These are phyloP conservation scores for Quercus bicolor DNA, from an alignment of 306 rosid species.

Conservation along the genomic window DNA sequence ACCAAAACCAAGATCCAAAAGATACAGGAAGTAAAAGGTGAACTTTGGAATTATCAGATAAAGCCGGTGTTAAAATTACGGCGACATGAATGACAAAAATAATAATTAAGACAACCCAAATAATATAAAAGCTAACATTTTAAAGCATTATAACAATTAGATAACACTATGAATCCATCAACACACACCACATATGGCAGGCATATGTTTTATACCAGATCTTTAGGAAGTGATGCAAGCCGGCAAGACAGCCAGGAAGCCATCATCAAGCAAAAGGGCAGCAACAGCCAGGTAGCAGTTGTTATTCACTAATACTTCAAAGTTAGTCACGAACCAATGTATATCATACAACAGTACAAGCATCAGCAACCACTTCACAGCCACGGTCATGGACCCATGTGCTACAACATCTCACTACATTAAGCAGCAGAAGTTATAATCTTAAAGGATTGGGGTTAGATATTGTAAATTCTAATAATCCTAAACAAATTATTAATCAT, in stretches of 20 bases:
- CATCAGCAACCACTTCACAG: constrained; percentile 59
- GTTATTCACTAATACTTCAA: constrained; percentile 38
- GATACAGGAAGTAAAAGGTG: not conserved
- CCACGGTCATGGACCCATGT: constrained; percentile 42
- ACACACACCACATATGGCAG: constrained; percentile 7
- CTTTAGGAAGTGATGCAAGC: constrained; percentile 32
- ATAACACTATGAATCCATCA: constrained; percentile 5
- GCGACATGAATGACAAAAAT: not conserved
- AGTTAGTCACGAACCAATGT: constrained; percentile 41
- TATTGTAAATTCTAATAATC: constrained; percentile 12
- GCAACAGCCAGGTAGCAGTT: constrained; percentile 43
- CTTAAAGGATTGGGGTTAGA: constrained; percentile 26
- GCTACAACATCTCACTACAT: constrained; percentile 57
- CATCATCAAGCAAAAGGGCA: constrained; percentile 44
- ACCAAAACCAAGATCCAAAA: not conserved
- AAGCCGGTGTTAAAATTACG: not conserved
- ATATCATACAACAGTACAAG: constrained; percentile 33
- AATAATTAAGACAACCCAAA: not conserved
- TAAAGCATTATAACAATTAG: not conserved
- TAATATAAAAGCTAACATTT: not conserved
- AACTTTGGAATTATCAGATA: not conserved
- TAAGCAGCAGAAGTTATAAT: constrained; percentile 42
- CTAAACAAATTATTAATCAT: constrained; percentile 22
- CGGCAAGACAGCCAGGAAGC: constrained; percentile 44
- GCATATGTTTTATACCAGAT: not conserved